Evolutionary conservation across 73 alveolate genomes (phyloP).

Genomic region (Stentor roeselii): DNA sequence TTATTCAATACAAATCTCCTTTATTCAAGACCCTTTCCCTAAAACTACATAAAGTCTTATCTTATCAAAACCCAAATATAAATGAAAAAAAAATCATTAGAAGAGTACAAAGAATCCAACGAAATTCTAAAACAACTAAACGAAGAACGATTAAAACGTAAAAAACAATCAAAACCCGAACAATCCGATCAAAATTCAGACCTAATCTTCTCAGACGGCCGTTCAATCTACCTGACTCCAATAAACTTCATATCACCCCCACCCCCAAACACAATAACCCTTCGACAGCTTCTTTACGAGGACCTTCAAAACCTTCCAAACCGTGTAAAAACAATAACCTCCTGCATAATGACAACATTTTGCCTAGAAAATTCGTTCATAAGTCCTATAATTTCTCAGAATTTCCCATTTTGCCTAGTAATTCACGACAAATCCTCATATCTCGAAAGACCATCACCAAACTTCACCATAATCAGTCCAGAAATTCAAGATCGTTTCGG

Average conservation of each 20-base stretch:
- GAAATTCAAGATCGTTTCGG: conserved; percentile 6
- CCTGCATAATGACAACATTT: background rate
- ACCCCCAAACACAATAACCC: background rate
- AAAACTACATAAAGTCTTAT: no score
- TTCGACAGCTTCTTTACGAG: conserved; percentile 9
- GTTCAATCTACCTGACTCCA: background rate
- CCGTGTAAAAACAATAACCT: background rate
- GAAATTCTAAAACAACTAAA: no score
- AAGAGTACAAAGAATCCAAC: no score
- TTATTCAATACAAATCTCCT: no score
- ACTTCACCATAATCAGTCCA: background rate
- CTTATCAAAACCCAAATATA: no score
- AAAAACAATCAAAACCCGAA: background rate
- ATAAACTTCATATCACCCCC: background rate
- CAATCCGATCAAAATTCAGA: background rate
- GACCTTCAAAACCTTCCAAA: background rate
- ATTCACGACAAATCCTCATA: background rate
- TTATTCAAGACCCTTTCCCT: no score
- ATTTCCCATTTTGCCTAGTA: background rate
- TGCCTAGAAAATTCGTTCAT: background rate
- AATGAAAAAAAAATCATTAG: no score
- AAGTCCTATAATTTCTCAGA: background rate
- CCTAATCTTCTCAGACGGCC: background rate
- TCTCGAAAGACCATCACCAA: background rate
- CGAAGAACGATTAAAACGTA: background rate